Conservation (phyloP, 164 flowering plant genomes). For the Dillenia turbinata region DNA sequence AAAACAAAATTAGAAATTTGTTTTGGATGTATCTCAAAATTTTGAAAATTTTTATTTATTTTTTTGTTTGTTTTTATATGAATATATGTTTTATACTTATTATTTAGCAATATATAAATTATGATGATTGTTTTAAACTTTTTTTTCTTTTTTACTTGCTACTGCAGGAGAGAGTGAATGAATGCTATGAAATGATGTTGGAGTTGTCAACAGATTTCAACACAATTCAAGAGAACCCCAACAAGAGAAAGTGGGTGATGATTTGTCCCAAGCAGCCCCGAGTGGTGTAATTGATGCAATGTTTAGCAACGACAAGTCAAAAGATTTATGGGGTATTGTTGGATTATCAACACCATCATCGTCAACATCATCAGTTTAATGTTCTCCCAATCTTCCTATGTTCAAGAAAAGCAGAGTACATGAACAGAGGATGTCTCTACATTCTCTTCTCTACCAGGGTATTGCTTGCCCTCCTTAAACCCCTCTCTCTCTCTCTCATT, state of each 20-base stretch:
- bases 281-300: constrained; percentile 13
- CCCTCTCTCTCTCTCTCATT: background rate
- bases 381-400: background rate
- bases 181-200: constrained; percentile 15
- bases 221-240: background rate
- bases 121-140: no score
- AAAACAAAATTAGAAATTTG: background rate
- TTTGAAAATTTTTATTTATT: no score
- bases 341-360: background rate
- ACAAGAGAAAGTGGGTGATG: background rate
- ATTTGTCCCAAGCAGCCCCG: constrained; percentile 8
- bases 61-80: no score
- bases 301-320: constrained; percentile 14
- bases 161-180: constrained; percentile 17
- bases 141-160: no score
- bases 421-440: constrained; percentile 20
- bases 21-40: no score
- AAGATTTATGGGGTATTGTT: constrained; percentile 9
- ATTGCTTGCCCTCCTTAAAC: constrained; percentile 12
- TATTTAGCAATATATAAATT: background rate
- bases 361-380: constrained; percentile 1
- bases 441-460: constrained; percentile 12
- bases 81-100: background rate
- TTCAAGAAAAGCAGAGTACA: constrained; percentile 17
- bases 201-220: constrained; percentile 3